Conservation (phyloP, 2,329 filamentous ascomycete species). For the Stagonosporopsis vannaccii region DNA sequence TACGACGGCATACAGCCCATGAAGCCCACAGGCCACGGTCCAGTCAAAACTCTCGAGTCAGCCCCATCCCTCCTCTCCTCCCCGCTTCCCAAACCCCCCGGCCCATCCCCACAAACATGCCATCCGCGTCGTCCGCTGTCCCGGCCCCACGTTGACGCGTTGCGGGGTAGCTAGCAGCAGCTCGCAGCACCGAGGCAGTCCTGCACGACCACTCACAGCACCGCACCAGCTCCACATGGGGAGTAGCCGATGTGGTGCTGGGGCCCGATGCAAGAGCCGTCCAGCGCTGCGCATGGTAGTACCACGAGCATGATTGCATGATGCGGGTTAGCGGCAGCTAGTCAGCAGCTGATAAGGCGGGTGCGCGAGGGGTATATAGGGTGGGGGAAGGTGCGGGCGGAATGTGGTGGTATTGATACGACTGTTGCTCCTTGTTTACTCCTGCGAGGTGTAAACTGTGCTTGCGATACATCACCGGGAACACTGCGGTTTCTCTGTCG, state of each 20-base stretch:
- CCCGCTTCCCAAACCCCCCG: not conserved
- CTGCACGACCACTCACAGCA: not conserved
- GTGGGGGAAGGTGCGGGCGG: too few species aligned
- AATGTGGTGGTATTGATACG: too few species aligned
- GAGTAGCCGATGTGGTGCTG: slow-evolving; percentile 10
- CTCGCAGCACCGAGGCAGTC: slow-evolving; percentile 3
- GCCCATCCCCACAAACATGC: too few species aligned
- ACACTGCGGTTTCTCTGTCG: too few species aligned
- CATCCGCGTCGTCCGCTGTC: not conserved
- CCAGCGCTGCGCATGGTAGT: not conserved
- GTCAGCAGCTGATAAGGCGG: not conserved
- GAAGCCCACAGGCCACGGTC: too few species aligned
- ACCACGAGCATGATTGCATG: not conserved
- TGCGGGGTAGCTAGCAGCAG: slow-evolving; percentile 21
- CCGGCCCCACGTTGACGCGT: slow-evolving; percentile 8
- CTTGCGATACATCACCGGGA: too few species aligned
- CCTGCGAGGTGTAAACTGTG: not conserved
- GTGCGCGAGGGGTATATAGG: not conserved
- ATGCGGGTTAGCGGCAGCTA: not conserved
- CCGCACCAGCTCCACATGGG: not conserved
- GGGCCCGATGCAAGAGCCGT: not conserved
- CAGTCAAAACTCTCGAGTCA: not conserved
- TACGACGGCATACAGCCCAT: too few species aligned
- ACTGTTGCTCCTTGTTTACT: too few species aligned
- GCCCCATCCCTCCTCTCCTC: not conserved